Base-by-base conservation (phyloP, 768 basidiomycete genomes). In the Podaxis rugospora region DNA sequence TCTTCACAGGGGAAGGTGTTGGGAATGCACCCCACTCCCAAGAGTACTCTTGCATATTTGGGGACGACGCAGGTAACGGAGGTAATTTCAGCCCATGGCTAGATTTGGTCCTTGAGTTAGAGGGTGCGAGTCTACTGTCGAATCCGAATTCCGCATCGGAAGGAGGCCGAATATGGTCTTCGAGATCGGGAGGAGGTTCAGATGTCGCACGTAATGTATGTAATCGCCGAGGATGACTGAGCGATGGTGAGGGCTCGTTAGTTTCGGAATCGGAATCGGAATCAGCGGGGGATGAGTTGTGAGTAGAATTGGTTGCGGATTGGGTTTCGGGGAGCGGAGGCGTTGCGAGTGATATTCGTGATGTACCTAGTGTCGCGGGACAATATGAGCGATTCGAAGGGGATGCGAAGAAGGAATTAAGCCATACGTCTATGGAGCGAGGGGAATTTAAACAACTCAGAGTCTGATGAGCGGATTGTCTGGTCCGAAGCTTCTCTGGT, bases 11-110 rank as follows among this genome's bases (percentile, higher is more conserved):
- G 3, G 91, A 90, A 23, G 85, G 88, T 64, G 87, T 89, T 28
- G 93, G 95, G 67, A 95, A 92, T 18, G 83, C 86, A 27, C 93
- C 93, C 93, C 94, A 95, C 66, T 95, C 95, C 94, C 94, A 95
- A 5, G 90, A 90, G 67, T 94, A 94, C 68, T 92, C 89, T 59
- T 85, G 86, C 2, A 80, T 67, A 3, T 69, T 70, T 18, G 73
- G 51, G 56, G 63, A 53, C 65, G 56, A 44, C 21, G 54, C 28
- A 55, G 62, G 21, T 65, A 63, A 37, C 18, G 44, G 7, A 18
- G 61, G 63, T 42, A 57, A 44, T 39, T 50, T 51, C 18, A 60
- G 37, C 13, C 57, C 56, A 10, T 40, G 56, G 27, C 27, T 27
- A n/a, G 25, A 28, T 25, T 55, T 47, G 11, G 23, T 42, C 51